Evolutionary conservation across 768 basidiomycete species (phyloP), one percentile per base, ranked within the genome.

Genomic region (Rhodotorula diobovata): DNA sequence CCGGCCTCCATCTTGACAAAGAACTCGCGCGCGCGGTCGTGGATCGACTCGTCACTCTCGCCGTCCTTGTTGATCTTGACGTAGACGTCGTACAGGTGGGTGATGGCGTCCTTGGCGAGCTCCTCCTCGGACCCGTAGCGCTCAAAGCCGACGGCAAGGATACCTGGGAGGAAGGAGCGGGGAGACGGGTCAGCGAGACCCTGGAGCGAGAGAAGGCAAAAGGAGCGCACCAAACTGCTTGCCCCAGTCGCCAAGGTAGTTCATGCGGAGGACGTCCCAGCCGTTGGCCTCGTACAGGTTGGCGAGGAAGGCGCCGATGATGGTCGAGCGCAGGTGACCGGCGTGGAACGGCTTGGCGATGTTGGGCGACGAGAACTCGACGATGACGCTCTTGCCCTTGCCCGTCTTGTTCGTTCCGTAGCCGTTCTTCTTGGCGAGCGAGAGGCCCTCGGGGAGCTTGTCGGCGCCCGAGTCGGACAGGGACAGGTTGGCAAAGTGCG

Each of bases 311-410:
- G 91, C 89, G n/a, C 95, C 95, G 78, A 98, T 95, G 80, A 99
- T 99, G n/a, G 95, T 99, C 64, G 91, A 93, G 50, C 95, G 86
- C 70, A 98, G 82, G 81, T 98, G 95, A 23, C 95, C 96, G 63
- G 96, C 93, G 76, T 99, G 95, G 86, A 98, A 98, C 10, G 89
- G 89, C 80, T 99, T 99, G 30, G 95, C 95, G 76, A 98, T 97
- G 79, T 99, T 98, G 25, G 94, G 94, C 4, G 90, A 91, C 3
- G 93, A 96, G 81, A 91, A 98, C 81, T 98, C 95, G 77, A 95
- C 85, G 75, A 95, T 80, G 71, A 90, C 82, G 61, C 86, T 90
- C 82, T 96, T 93, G 20, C 93, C 93, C 56, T 85, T 83, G 10
- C 91, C 92, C 7, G 83, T 82, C 39, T 83, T 82, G 80, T 92